Percentiles rank a stretch among this genome's conserved stretches.
These are phyloP conservation scores for Candida ponderosae DNA, from an alignment of 805 yeast species.

Conservation along the genomic window DNA sequence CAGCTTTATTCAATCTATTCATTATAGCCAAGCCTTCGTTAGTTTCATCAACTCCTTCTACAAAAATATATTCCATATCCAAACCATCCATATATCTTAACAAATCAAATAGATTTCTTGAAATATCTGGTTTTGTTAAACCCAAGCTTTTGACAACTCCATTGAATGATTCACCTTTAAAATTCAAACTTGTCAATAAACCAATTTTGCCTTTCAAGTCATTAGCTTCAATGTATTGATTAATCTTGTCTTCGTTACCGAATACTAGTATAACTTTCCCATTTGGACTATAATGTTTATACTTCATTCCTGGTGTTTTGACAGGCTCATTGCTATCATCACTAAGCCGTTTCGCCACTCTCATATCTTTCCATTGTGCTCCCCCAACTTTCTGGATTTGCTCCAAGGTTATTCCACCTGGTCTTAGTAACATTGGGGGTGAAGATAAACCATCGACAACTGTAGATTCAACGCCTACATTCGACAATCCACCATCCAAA, in stretches of 20 bases:
- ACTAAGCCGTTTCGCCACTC: conserved; percentile 59
- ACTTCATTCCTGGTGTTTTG: conserved; percentile 97
- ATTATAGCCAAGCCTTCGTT: conserved; percentile 90
- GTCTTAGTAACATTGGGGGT: conserved; percentile 87
- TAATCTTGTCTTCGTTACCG: conserved; percentile 25
- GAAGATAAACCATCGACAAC: conserved; percentile 82
- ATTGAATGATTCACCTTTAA: conserved; percentile 11
- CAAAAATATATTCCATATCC: conserved; percentile 64
- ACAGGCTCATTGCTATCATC: conserved; percentile 56
- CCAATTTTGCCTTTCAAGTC: conserved; percentile 36
- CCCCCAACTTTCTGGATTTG: conserved; percentile 66
- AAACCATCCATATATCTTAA: conserved; percentile 71
- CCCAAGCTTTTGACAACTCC: conserved; percentile 32
- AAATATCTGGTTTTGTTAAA: conserved; percentile 43
- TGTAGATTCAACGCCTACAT: conserved; percentile 89
- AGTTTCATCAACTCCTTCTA: conserved; percentile 71
- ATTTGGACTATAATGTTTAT: conserved; percentile 87
- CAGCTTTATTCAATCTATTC: conserved; percentile 86
- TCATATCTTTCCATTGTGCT: conserved; percentile 50
- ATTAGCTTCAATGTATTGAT: conserved; percentile 22
- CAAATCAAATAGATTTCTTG: conserved; percentile 63
- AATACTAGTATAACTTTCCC: conserved; percentile 71
- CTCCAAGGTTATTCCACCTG: conserved; percentile 89
- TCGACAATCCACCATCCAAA: conserved; percentile 83
- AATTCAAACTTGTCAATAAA: conserved; percentile 33